Base-by-base conservation (phyloP, 768 basidiomycete species). In the Hygrocybe punicea region DNA sequence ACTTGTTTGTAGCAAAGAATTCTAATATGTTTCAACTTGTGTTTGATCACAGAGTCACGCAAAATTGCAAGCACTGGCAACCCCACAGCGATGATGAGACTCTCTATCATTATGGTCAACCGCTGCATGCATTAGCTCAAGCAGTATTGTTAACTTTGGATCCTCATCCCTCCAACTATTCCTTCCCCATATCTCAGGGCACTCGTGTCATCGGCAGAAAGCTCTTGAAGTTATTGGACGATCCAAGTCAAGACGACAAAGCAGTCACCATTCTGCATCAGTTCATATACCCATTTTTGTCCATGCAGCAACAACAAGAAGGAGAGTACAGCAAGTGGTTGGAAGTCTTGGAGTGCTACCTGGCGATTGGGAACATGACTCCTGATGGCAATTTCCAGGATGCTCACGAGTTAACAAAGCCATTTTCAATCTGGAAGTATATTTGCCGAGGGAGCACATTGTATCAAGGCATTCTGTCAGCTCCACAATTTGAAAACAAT, bases 241-340 rank as follows among this genome's bases (percentile, higher is more conserved):
- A 47, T n/a, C 14, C 45, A 47, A 23, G 21, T 4, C 2, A n/a
- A 17, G 11, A 13, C 4, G 45, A 47, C 6, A n/a, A 2, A 11
- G 21, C 21, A 4, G 14, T 47, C 11, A 23, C 45, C 23, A 17
- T 6, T 4, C 45, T 17, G 6, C 45, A 47, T 17, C 4, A 4
- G 4, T 19, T 17, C 6, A 17, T 47, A 19, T 17, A 11, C 14
- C 23, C 23, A n/a, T 24, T 47, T 17, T 4, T 47, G 17, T 19
- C 23, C n/a, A 24, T 7, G 3, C 17, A 24, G 21, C 17, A 47
- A 11, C n/a, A n/a, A n/a, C 11, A 19, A 17, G 14, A 47, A 11
- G 53, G n/a, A 17, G 42, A 44, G 16, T 44, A 45, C 42, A 54
- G 13, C 53, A 54, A 54, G 17, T 54, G 53, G 53, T 17, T 9